Evolutionary conservation across 78 protist genomes (phyloP).

Genomic region (Cavenderia fasciculata): DNA sequence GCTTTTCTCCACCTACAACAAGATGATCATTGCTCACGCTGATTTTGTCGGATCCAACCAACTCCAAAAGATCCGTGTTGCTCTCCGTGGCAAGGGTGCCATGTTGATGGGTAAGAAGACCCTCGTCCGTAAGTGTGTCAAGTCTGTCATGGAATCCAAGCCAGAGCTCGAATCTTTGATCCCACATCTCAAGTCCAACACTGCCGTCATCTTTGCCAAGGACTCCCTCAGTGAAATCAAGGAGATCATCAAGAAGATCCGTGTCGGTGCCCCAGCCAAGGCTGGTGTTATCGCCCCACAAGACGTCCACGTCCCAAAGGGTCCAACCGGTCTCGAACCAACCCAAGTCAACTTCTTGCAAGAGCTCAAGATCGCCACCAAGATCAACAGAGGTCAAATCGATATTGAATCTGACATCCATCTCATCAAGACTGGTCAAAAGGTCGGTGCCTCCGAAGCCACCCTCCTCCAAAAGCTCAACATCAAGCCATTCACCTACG

Average conservation of each 20-base stretch:
- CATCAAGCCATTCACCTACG: slow-evolving; percentile 99
- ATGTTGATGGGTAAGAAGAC: slow-evolving; percentile 98
- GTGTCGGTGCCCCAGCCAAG: slow-evolving; percentile 97
- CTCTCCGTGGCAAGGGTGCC: slow-evolving; percentile 97
- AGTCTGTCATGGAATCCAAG: slow-evolving; percentile 72
- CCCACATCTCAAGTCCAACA: slow-evolving; percentile 88
- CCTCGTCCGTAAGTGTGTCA: slow-evolving; percentile 91
- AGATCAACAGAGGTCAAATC: slow-evolving; percentile 97
- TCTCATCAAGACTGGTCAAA: slow-evolving; percentile 92
- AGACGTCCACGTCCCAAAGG: slow-evolving; percentile 95
- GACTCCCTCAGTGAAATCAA: slow-evolving; percentile 87
- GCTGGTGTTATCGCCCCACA: slow-evolving; percentile 97
- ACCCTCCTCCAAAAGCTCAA: slow-evolving; percentile 97
- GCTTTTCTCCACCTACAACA: slow-evolving; percentile 74
- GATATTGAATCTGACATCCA: slow-evolving; percentile 95
- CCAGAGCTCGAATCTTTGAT: slow-evolving; percentile 83
- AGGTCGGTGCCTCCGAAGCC: slow-evolving; percentile 98
- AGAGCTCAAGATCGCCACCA: slow-evolving; percentile 99
- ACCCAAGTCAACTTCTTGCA: slow-evolving; percentile 98
- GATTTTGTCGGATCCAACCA: slow-evolving; percentile 99
- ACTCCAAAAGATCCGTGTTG: slow-evolving; percentile 92
- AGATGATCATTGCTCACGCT: slow-evolving; percentile 90
- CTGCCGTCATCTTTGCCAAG: slow-evolving; percentile 98
- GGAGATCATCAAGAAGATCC: slow-evolving; percentile 53
- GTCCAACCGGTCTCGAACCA: slow-evolving; percentile 98